Base-by-base conservation (phyloP, 1,284 basidiomycete species). In the Microbotryomycetes sp. region DNA sequence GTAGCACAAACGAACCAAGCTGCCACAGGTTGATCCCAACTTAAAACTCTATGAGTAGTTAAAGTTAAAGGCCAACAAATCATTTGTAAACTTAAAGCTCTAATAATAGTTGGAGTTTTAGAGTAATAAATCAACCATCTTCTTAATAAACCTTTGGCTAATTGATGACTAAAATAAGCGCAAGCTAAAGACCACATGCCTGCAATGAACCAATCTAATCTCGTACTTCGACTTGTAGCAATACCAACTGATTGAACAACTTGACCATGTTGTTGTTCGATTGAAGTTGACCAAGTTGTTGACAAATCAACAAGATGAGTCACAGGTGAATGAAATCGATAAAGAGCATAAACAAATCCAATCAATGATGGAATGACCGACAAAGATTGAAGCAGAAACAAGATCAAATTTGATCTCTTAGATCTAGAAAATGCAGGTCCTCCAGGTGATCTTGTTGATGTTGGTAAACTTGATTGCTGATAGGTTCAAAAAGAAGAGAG, bases 81-180 rank as follows among this genome's bases (percentile, higher is more conserved):
- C 3, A 69, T 70, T 47, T 72, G 71, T 16, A 72, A 51, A 47
- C 68, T 68, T 25, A 72, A 48, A 36, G 70, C 63, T 4, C 71
- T 59, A 29, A 72, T 67, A 50, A 72, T 59, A 4, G 71, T 68
- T 26, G 71, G 70, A 0, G 64, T 60, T 0, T 67, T 52, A 15
- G 69, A 58, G 49, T 72, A 72, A 53, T 71, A 71, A 5, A 70
- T 66, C 25, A 72, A 59, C 71, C 71, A 72, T 6, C 71, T 49
- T 12, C 69, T 53, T 12, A 71, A 54, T 9, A 72, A 59, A 4
- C 70, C 70, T 6, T 66, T 48, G 0, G 71, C 66, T 54, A 72
- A 67, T 26, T 65, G 63, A 31, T 71, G 62, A 15, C 69, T 71
- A 46, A 70, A 72, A 56, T 67, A 68, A n/a, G 69, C 71, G 45